A percentile compares a stretch with the other conserved stretches of the same genome.
Conservation (phyloP, 345 rosid genomes). For the Erucastrum elatum region DNA sequence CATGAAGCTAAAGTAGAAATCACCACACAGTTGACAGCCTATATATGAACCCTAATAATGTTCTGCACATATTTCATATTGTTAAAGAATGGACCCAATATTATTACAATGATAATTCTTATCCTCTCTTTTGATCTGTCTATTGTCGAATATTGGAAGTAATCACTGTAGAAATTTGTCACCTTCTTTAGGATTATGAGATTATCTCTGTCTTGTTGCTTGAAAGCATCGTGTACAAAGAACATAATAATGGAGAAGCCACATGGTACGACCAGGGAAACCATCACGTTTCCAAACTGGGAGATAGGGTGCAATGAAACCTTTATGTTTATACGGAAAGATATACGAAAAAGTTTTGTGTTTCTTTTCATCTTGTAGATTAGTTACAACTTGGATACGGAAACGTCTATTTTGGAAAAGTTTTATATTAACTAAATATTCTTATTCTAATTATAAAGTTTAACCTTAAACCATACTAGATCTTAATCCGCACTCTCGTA, state of each 20-base stretch:
- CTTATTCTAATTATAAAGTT: no score
- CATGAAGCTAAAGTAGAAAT: conserved; percentile 12
- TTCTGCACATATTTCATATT: conserved; percentile 27
- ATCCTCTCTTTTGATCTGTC: conserved; percentile 41
- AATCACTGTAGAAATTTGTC: conserved; percentile 37
- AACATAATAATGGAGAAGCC: conserved; percentile 43
- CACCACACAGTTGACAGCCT: conserved; percentile 25
- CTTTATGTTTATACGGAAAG: conserved; percentile 10
- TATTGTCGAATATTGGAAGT: conserved; percentile 40
- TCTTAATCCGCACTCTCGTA: no score
- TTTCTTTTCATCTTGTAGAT: neutral
- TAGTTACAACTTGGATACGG: neutral
- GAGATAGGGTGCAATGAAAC: conserved; percentile 32
- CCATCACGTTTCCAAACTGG: conserved; percentile 37
- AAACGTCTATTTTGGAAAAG: neutral
- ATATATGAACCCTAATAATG: conserved; percentile 28
- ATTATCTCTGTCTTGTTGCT: conserved; percentile 41
- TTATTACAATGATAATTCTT: conserved; percentile 39
- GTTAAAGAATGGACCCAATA: conserved; percentile 37
- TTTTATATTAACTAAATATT: no score
- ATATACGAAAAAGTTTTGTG: neutral
- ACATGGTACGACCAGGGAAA: conserved; percentile 39
- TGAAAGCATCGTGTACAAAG: conserved; percentile 27
- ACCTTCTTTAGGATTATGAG: conserved; percentile 33
- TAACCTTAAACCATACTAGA: no score